Percentiles rank a stretch among this genome's conserved stretches.
Evolutionary conservation across 192 early-diverging fungal genomes (phyloP).

Genomic region (Rhizoclosmatium sp.): DNA sequence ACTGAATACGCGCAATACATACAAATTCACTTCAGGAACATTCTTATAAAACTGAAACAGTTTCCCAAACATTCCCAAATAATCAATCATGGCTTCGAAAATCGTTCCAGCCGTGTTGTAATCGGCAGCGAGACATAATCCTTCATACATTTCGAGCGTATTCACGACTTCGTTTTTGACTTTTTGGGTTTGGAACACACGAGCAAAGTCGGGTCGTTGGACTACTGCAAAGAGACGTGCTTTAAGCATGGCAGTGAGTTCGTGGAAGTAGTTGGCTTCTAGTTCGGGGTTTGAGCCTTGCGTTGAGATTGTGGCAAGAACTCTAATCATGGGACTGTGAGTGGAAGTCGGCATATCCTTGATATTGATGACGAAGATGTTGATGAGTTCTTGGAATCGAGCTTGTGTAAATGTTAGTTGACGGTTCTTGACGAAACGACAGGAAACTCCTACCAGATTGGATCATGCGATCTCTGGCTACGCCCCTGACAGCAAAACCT

Average conservation of each 20-base stretch:
- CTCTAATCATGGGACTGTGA: conserved; percentile 66
- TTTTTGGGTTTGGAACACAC: conserved; percentile 60
- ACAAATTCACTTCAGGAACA: conserved; percentile 69
- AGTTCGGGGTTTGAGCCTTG: conserved; percentile 57
- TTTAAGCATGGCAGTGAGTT: conserved; percentile 45
- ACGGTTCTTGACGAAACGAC: not conserved
- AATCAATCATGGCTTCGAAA: conserved; percentile 59
- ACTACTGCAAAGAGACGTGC: conserved; percentile 60
- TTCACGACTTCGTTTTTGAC: conserved; percentile 68
- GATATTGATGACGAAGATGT: conserved; percentile 31
- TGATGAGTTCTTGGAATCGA: conserved; percentile 16
- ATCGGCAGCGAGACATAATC: conserved; percentile 73
- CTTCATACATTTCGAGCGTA: conserved; percentile 78
- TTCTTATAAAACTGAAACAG: conserved; percentile 73
- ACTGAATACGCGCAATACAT: conserved; percentile 62
- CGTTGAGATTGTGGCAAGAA: conserved; percentile 67
- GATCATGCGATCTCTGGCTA: conserved; percentile 16
- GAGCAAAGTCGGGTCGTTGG: conserved; percentile 64
- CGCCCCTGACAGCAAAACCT: conserved; percentile 11
- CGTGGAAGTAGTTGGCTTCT: conserved; percentile 63
- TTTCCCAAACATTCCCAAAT: conserved; percentile 69
- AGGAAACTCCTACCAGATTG: conserved; percentile 14
- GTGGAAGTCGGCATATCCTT: conserved; percentile 58
- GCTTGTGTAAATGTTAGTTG: conserved; percentile 14
- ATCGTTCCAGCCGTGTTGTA: conserved; percentile 68